Evolutionary conservation across 208 protist species (phyloP).

Genomic region (Balamuthia mandrillaris): DNA sequence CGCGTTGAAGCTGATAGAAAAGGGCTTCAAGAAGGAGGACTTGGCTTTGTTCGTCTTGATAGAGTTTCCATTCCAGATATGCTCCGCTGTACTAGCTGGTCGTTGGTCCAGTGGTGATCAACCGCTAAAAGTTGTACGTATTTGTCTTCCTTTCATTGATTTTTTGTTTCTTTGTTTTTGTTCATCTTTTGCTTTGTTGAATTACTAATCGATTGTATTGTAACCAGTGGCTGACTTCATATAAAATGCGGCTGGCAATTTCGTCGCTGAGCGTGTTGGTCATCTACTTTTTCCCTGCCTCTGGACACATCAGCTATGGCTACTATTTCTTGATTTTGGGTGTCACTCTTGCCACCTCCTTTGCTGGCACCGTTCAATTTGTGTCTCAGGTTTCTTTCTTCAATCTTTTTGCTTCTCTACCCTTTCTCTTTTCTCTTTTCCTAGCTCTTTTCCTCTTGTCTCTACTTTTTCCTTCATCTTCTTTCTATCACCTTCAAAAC

Average conservation of each 20-base stretch:
- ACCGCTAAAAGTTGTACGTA: neutral
- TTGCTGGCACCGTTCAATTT: constrained; percentile 27
- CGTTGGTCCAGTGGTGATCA: neutral
- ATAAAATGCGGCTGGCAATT: neutral
- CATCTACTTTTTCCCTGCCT: constrained; percentile 21
- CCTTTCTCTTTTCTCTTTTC: neutral
- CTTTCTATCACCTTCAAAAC: neutral
- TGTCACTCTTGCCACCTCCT: constrained; percentile 10
- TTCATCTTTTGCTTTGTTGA: neutral
- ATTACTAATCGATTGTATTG: no score
- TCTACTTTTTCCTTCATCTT: constrained; percentile 2
- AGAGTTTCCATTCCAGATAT: constrained; percentile 51
- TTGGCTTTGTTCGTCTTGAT: constrained; percentile 47
- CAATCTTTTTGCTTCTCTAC: neutral
- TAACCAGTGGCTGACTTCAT: neutral
- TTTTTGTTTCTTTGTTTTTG: neutral
- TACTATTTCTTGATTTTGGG: neutral
- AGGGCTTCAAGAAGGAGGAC: constrained; percentile 55
- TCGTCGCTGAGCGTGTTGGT: constrained; percentile 2
- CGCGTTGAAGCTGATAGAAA: constrained; percentile 51
- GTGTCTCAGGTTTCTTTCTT: constrained; percentile 14
- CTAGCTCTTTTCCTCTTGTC: neutral
- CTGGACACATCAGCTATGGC: neutral
- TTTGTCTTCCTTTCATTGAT: neutral
- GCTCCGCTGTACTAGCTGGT: constrained; percentile 46